Evolutionary conservation across 306 rosid genomes (phyloP), one percentile per base, ranked within the genome.

Genomic region (Sindora glabra): DNA sequence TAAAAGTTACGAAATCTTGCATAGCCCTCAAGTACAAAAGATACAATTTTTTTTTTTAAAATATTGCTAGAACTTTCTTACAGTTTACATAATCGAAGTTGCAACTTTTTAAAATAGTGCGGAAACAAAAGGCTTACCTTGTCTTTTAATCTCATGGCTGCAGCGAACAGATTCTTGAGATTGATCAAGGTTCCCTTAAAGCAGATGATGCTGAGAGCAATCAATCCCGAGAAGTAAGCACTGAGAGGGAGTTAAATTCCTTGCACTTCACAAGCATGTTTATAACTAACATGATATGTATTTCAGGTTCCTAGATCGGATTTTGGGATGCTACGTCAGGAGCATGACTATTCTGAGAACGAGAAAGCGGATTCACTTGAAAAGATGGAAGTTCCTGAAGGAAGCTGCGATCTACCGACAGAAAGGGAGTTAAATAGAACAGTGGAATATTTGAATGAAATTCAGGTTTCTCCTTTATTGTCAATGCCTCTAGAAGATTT

Each of bases 181-280:
- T 62, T 53, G 78, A 74, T 66, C 78, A 62, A 50, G 63, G 26
- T 33, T 77, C 10, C 29, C 33, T 14, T 16, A 39, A 52, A 78
- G 62, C 30, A 19, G 64, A 54, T 37, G 27, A 59, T 54, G 52
- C 37, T 32, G 67, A 48, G 56, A 64, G 52, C 41, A 65, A 61
- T 44, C 76, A 66, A 14, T 62, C 71, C 37, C 76, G 4, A 41
- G 83, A 82, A 69, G 95, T 85, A 65, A 76, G 77, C 66, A 50
- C 25, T 53, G 21, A 14, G n/a, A n/a, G n/a, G 13, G 34, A 59
- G 34, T 67, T 49, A 17, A 15, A 67, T 44, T 52, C 17, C 53
- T 60, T 47, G 16, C 53, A 51, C 59, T 56, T 62, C 16, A 18
- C 17, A 18, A 14, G 14, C 53, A 58, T 48, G 30, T 27, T 38